These are phyloP conservation scores for Aspergillaceae sp. DNA, from an alignment of 2,329 filamentous ascomycete species.

Conservation along the genomic window DNA sequence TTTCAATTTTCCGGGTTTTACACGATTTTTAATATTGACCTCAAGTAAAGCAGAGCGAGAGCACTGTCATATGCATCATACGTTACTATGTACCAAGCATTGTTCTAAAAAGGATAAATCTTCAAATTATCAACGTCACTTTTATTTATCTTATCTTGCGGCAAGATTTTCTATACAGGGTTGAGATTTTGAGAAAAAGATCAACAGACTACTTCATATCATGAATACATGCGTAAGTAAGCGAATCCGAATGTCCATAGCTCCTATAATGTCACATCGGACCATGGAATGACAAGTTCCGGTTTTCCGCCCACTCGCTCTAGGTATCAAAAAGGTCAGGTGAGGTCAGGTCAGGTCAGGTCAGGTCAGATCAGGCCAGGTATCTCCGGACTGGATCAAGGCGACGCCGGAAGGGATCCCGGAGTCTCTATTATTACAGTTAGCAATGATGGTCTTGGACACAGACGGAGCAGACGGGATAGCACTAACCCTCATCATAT, in stretches of 20 bases:
- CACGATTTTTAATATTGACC: neutral
- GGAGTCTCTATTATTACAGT: neutral
- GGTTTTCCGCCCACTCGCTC: no score
- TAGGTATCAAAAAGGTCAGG: neutral
- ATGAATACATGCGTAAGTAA: neutral
- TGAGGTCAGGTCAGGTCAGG: neutral
- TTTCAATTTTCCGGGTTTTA: neutral
- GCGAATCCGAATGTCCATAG: neutral
- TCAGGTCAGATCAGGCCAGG: neutral
- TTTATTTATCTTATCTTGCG: neutral
- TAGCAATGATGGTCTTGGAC: neutral
- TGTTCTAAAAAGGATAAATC: no score
- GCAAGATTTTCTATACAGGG: no score
- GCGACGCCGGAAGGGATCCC: neutral
- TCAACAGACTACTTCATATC: no score
- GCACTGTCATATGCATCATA: no score
- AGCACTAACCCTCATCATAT: slow-evolving; percentile 20
- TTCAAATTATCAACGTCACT: neutral
- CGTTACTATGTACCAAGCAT: no score
- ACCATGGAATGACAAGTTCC: no score
- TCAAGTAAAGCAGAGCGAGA: no score
- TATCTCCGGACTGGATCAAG: neutral
- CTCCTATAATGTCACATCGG: neutral
- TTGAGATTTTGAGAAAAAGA: no score
- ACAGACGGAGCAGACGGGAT: no score